phyloP scores from a whole-genome alignment of 352 stramenopile species.

The Pythium biforme region DNA sequence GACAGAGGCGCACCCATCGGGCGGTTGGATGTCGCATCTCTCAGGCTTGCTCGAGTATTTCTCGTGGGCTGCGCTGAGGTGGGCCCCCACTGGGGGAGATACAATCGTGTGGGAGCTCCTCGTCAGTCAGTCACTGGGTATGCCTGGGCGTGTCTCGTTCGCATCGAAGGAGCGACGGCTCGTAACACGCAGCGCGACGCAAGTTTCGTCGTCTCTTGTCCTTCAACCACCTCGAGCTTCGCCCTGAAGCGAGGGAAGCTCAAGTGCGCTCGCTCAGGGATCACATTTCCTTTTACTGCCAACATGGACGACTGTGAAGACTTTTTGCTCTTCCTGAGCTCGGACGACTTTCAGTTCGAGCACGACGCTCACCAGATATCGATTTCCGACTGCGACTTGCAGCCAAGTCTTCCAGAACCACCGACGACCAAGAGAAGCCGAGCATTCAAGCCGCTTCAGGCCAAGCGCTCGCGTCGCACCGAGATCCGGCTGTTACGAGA shows the following conservation, averaged over 20 bases:
- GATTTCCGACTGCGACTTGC: too few species aligned
- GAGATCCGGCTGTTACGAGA: conserved; percentile 7
- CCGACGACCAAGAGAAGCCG: background rate
- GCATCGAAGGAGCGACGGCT: background rate
- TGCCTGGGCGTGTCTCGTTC: background rate
- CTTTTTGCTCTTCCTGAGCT: background rate
- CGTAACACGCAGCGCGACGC: background rate
- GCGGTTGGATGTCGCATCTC: background rate
- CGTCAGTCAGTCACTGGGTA: background rate
- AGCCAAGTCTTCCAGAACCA: background rate
- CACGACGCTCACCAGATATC: background rate
- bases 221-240: background rate
- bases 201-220: too few species aligned
- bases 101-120: background rate
- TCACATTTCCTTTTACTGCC: background rate
- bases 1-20: background rate
- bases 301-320: background rate
- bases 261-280: background rate
- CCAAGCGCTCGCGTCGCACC: background rate
- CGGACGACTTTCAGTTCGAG: background rate
- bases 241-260: background rate
- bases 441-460: background rate
- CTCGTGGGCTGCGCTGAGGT: too few species aligned
- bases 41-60: too few species aligned
- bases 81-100: too few species aligned